These are phyloP conservation scores for Danielozyma ontarioensis DNA, from an alignment of 805 yeast species.

Conservation along the genomic window DNA sequence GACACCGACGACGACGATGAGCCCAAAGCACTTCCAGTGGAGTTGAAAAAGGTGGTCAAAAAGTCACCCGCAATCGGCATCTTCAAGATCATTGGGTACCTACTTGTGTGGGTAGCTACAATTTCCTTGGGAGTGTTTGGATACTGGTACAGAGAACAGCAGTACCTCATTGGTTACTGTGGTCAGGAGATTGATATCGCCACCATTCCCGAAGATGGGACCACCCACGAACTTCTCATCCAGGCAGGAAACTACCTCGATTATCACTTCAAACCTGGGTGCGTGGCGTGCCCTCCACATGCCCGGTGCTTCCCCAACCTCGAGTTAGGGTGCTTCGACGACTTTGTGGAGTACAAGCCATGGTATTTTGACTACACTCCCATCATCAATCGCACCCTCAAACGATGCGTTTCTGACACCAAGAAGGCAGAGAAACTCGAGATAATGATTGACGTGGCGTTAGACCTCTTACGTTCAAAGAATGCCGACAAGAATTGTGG, in stretches of 20 bases:
- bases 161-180: constrained; percentile 66
- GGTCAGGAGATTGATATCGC: constrained; percentile 51
- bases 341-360: constrained; percentile 47
- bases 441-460: constrained; percentile 60
- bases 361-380: constrained; percentile 54
- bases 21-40: constrained; percentile 4
- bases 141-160: constrained; percentile 63
- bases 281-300: constrained; percentile 77
- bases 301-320: constrained; percentile 66
- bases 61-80: constrained; percentile 6
- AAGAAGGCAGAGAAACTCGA: constrained; percentile 62
- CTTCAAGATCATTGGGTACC: constrained; percentile 12
- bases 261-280: constrained; percentile 47
- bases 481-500: constrained; percentile 66
- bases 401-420: constrained; percentile 67
- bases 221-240: constrained; percentile 24
- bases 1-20: not conserved
- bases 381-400: constrained; percentile 48
- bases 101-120: constrained; percentile 29
- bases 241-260: constrained; percentile 43
- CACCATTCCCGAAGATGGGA: constrained; percentile 27
- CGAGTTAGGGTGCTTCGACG: constrained; percentile 65
- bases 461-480: constrained; percentile 59
- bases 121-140: constrained; percentile 36
- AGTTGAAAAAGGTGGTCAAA: constrained; percentile 13